Evolutionary conservation across 192 early-diverging fungal species (phyloP), one percentile per base, ranked within the genome.

Genomic region (Coemansia umbellata): DNA sequence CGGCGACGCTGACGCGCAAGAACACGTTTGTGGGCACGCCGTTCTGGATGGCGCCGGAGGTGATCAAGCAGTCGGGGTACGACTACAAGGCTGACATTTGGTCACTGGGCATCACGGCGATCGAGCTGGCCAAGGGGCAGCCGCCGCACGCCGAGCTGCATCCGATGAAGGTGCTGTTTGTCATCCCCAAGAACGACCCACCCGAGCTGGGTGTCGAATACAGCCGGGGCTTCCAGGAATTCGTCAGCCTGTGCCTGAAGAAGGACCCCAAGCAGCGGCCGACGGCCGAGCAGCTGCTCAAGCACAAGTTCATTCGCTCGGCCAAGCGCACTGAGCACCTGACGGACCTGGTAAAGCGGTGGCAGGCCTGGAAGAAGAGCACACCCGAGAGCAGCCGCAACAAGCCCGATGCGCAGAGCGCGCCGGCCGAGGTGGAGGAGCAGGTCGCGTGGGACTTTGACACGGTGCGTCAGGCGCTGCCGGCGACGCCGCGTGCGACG

Each of bases 1-100:
- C 92, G 8, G 85, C 85, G 3, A 94, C 91, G 21, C 82, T 93
- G 69, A 92, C 89, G 27, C 94, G 95, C 60, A 94, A 92, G 66
- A 91, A 91, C 66, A 95, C 96, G 15, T 97, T 98, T 85, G 96
- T 98, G 5, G 96, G 96, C 2, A 97, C 94, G 19, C 96, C 96
- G 66, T 88, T 88, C 74, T 92, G 89, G 92, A 93, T 93, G 91
- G 89, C 91, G 8, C 91, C 92, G 6, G 91, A 95, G 70, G 90
- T 96, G 2, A 98, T 98, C 63, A 84, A 90, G 59, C 91, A 94
- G 68, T 87, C 90, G 2, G 91, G 90, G 5, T 98, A 97, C 59
- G 87, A 94, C 81, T 85, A 83, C 62, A 94, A 93, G 81, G 96
- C 96, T 0, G 96, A 98, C 78, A 95, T 98, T 22, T 98, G 96